These are phyloP conservation scores for Annulohypoxylon stygium DNA, from an alignment of 495 filamentous ascomycete species.

Conservation along the genomic window DNA sequence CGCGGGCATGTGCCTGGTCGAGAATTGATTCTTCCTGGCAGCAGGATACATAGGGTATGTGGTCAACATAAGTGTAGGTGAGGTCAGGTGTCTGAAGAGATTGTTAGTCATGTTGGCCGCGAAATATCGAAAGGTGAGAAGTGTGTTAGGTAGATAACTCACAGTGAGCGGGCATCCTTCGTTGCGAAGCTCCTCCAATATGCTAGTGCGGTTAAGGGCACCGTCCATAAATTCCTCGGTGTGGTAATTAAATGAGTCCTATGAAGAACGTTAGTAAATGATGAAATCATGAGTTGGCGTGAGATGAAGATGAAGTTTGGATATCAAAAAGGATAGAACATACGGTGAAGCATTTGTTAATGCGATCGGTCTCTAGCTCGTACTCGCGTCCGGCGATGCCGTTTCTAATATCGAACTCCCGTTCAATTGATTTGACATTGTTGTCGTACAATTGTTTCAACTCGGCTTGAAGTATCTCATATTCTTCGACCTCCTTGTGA, in stretches of 20 bases:
- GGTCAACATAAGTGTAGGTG: constrained; percentile 50
- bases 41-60: constrained; percentile 55
- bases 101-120: constrained; percentile 27
- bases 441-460: constrained; percentile 50
- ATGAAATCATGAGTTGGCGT: constrained; percentile 3
- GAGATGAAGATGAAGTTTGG: not conserved
- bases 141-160: constrained; percentile 43
- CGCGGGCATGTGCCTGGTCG: constrained; percentile 28
- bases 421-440: constrained; percentile 35
- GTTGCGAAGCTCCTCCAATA: constrained; percentile 53
- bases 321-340: constrained; percentile 8
- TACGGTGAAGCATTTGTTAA: constrained; percentile 45
- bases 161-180: constrained; percentile 57
- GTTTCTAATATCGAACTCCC: constrained; percentile 28
- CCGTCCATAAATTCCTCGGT: constrained; percentile 56
- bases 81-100: constrained; percentile 50
- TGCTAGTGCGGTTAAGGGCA: constrained; percentile 51
- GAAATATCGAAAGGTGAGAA: not conserved
- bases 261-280: constrained; percentile 28
- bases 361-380: constrained; percentile 24
- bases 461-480: constrained; percentile 43
- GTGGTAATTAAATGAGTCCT: constrained; percentile 49
- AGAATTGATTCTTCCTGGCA: constrained; percentile 22
- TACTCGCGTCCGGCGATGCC: constrained; percentile 36
- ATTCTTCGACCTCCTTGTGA: constrained; percentile 54